phyloP scores from a whole-genome alignment of 805 yeast genomes.

The Metschnikowia similis region DNA sequence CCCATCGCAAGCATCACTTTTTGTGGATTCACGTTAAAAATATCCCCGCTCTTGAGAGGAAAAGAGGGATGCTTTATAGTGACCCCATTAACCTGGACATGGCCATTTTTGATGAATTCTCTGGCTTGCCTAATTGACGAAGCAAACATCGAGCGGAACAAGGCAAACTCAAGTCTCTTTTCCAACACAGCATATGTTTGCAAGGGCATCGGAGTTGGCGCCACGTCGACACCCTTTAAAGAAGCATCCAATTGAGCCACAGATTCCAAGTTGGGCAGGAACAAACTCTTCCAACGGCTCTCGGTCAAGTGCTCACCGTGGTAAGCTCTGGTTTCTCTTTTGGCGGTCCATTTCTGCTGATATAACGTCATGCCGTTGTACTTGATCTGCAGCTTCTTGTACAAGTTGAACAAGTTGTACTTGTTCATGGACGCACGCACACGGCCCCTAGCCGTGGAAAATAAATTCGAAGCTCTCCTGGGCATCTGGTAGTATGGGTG shows the following conservation, averaged over 20 bases:
- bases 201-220: conserved; percentile 73
- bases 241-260: conserved; percentile 89
- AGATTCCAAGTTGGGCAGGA: conserved; percentile 68
- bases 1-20: conserved; percentile 85
- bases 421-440: conserved; percentile 90
- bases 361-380: conserved; percentile 65
- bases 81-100: conserved; percentile 83
- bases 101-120: conserved; percentile 74
- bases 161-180: conserved; percentile 82
- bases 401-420: conserved; percentile 81
- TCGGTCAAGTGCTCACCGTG: conserved; percentile 95
- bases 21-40: conserved; percentile 81
- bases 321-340: conserved; percentile 87
- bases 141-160: conserved; percentile 91
- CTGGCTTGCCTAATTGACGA: conserved; percentile 92
- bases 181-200: conserved; percentile 89
- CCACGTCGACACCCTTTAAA: conserved; percentile 51
- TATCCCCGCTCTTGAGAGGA: conserved; percentile 77
- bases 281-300: conserved; percentile 67
- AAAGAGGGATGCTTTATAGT: conserved; percentile 74
- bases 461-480: conserved; percentile 52
- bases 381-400: conserved; percentile 60
- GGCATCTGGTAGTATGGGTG: conserved; percentile 42
- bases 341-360: conserved; percentile 90
- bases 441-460: conserved; percentile 61